Conservation (phyloP, 1,284 basidiomycete species). For the Thelephora terrestris region DNA sequence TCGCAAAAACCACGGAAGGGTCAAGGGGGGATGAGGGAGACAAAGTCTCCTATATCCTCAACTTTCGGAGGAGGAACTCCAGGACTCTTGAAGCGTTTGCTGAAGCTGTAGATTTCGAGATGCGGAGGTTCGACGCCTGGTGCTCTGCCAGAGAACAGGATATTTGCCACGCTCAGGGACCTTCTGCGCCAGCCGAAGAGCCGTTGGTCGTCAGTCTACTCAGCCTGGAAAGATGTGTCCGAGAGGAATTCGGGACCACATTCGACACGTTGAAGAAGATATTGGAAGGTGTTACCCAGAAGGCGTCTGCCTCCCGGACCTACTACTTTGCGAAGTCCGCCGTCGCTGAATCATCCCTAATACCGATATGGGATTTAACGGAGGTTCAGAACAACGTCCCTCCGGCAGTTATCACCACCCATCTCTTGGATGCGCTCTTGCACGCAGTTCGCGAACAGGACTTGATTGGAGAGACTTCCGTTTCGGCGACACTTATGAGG, state of each 20-base stretch:
- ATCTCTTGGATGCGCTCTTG: conserved; percentile 56
- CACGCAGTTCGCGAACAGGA: conserved; percentile 40
- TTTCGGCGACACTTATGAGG: conserved; percentile 43
- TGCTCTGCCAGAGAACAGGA: conserved; percentile 58
- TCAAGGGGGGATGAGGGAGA: neutral
- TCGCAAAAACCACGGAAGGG: conserved; percentile 19
- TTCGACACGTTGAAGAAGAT: conserved; percentile 47
- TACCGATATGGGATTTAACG: conserved; percentile 29
- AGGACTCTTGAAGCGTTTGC: conserved; percentile 75
- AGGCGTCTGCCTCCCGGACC: conserved; percentile 16
- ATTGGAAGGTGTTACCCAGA: conserved; percentile 16
- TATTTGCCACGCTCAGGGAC: conserved; percentile 43
- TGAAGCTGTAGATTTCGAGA: conserved; percentile 55
- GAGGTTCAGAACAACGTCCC: conserved; percentile 33
- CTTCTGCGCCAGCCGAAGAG: neutral
- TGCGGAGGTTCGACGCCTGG: conserved; percentile 56
- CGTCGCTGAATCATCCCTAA: conserved; percentile 11
- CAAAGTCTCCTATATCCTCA: conserved; percentile 10
- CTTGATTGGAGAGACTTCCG: conserved; percentile 43
- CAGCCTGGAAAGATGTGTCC: conserved; percentile 46
- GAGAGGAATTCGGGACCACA: conserved; percentile 42
- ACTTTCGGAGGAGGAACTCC: conserved; percentile 22
- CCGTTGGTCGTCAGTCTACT: conserved; percentile 57
- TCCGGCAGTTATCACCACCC: conserved; percentile 38
- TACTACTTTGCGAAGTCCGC: neutral